phyloP scores from a whole-genome alignment of 768 basidiomycete genomes.

The Auriscalpium microsporum region DNA sequence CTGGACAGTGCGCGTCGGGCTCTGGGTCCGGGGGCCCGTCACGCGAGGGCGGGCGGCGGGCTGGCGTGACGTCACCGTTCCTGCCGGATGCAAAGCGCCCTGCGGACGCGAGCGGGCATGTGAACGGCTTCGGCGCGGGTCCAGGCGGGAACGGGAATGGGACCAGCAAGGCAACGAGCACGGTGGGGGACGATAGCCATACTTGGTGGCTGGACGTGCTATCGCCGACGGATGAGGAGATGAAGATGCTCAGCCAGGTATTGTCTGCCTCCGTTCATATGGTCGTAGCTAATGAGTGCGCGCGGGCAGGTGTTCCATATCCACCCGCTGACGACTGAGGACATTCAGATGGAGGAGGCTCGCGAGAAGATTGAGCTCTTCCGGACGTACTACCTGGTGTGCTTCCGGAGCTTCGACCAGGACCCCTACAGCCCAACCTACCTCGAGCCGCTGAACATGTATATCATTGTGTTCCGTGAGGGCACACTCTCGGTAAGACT shows the following conservation, averaged over 20 bases:
- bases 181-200: not conserved
- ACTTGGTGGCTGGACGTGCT: conserved; percentile 93
- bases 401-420: conserved; percentile 98
- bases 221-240: conserved; percentile 94
- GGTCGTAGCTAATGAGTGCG: not conserved
- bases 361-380: conserved; percentile 99
- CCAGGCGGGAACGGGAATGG: not conserved
- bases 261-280: not conserved
- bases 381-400: conserved; percentile 97
- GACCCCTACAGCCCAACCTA: conserved; percentile 96
- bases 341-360: conserved; percentile 98
- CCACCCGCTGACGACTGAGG: conserved; percentile 97
- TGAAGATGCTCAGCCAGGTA: conserved; percentile 94
- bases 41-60: not conserved
- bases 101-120: not conserved
- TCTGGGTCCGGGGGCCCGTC: conserved; percentile 1
- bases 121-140: not conserved
- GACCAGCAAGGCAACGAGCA: not conserved
- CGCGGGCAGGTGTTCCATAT: conserved; percentile 81
- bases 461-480: conserved; percentile 97
- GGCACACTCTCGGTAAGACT: conserved; percentile 82
- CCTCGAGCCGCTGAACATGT: conserved; percentile 98
- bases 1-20: conserved; percentile 30
- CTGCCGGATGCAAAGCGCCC: not conserved
- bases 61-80: not conserved